Conservation (phyloP, 2,329 filamentous ascomycete species). For the Endocalyx cinctus region DNA sequence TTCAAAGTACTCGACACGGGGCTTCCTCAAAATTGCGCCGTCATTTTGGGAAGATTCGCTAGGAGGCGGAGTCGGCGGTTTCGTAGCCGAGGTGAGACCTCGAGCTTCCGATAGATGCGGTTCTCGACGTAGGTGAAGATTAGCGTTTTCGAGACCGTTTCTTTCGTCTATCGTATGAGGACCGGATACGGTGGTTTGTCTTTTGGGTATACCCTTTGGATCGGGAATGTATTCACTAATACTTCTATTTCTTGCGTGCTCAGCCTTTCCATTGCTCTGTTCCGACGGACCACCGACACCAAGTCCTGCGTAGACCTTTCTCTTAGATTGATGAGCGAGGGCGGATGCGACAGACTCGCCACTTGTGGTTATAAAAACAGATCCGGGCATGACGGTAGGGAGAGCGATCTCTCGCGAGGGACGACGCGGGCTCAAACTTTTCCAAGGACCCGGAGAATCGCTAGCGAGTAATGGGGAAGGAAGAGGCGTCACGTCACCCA, state of each 20-base stretch:
- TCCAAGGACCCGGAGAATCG: slow-evolving; percentile 66
- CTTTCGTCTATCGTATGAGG: slow-evolving; percentile 41
- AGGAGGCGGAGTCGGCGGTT: slow-evolving; percentile 75
- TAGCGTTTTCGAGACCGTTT: slow-evolving; percentile 28
- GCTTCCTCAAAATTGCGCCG: slow-evolving; percentile 36
- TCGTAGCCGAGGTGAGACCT: slow-evolving; percentile 61
- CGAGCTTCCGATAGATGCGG: slow-evolving; percentile 74
- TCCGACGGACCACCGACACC: slow-evolving; percentile 26
- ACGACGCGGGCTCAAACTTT: slow-evolving; percentile 43
- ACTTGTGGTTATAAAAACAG: slow-evolving; percentile 45
- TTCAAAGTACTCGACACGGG: slow-evolving; percentile 61
- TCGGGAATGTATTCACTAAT: slow-evolving; percentile 85
- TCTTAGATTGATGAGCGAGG: slow-evolving; percentile 48
- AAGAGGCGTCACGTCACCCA: slow-evolving; percentile 74
- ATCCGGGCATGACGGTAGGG: slow-evolving; percentile 34
- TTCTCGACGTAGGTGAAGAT: slow-evolving; percentile 63
- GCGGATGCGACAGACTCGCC: slow-evolving; percentile 50
- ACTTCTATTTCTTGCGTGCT: slow-evolving; percentile 71
- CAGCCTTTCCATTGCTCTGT: slow-evolving; percentile 21
- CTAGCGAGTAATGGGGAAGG: slow-evolving; percentile 67
- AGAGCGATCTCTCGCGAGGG: slow-evolving; percentile 42
- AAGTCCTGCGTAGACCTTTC: slow-evolving; percentile 52
- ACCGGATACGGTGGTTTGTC: slow-evolving; percentile 70
- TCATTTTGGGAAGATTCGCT: slow-evolving; percentile 62
- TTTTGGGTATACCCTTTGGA: slow-evolving; percentile 59